A percentile compares a stretch with the other conserved stretches of the same genome.
phyloP scores from a whole-genome alignment of 495 filamentous ascomycete species.

The Astrothelium subdiscretum region DNA sequence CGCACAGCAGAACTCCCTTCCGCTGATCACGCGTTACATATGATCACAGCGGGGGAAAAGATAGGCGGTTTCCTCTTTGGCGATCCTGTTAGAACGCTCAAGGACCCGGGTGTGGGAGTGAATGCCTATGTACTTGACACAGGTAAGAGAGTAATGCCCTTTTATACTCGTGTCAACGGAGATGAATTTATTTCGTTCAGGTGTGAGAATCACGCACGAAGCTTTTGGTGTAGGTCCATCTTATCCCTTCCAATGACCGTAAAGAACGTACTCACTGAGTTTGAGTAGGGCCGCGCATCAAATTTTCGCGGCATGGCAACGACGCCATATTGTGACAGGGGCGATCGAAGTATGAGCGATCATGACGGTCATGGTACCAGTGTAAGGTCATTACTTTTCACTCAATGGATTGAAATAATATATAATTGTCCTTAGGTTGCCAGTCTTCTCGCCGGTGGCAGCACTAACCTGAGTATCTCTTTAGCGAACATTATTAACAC shows the following conservation, averaged over 20 bases:
- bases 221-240: neutral
- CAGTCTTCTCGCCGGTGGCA: neutral
- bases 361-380: neutral
- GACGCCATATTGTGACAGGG: neutral
- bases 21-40: neutral
- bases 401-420: neutral
- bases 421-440: neutral
- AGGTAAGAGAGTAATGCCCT: neutral
- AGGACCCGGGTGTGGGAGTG: neutral
- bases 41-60: neutral
- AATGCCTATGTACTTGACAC: neutral
- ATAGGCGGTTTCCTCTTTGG: neutral
- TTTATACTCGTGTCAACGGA: no score
- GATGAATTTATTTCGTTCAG: no score
- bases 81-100: neutral
- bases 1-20: neutral
- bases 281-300: neutral
- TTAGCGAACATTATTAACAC: neutral
- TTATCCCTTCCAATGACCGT: neutral
- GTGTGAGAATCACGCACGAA: neutral
- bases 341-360: neutral
- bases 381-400: neutral
- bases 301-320: neutral
- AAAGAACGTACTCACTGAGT: neutral
- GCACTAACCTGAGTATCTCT: neutral